Evolutionary conservation across 1,139 yeast species (phyloP), one percentile per base, ranked within the genome.

Genomic region (Nakaseomyces bracarensis): DNA sequence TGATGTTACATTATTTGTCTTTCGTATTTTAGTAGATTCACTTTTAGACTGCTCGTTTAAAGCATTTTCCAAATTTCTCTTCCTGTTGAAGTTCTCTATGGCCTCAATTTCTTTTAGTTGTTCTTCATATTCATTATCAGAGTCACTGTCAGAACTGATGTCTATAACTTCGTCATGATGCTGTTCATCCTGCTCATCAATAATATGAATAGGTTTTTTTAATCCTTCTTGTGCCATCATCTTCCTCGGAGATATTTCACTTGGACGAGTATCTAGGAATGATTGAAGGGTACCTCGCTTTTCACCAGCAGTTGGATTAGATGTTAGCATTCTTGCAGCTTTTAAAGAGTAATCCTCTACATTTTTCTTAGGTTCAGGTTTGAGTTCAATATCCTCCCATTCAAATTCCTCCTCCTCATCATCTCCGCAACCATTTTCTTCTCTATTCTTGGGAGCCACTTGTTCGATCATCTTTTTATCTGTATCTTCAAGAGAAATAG

Each of bases 341-440:
- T 63, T 64, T 18, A 68, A 57, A 7, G 71, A 67, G 44, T 59
- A 66, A 15, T 37, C 68, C 19, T 56, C 50, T 33, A 48, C 47
- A 8, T 52, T 49, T 25, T 55, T 50, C 26, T 52, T 49, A 9
- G 49, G 45, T 13, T 49, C 51, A 1, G 57, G 51, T 14, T 59
- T 61, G 3, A 68, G 44, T 8, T 70, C 67, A 2, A 80, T 79
- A 46, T 79, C 86, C 49, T 80, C 86, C 74, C 82, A 79, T 27
- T 76, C 83, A 14, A 66, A 63, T 39, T 72, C 77, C 20, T 68
- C 71, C 11, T 66, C 68, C 5, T 63, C 68, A 1, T 58, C 69
- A 3, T 64, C 56, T 33, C 57, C 57, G 23, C 52, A 50, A n/a
- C 50, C 56, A 2, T 56, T 54, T 7, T 44, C 52, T 28, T 60